Base-by-base conservation (phyloP, 2,329 filamentous ascomycete genomes). In the Fusarium albidum region DNA sequence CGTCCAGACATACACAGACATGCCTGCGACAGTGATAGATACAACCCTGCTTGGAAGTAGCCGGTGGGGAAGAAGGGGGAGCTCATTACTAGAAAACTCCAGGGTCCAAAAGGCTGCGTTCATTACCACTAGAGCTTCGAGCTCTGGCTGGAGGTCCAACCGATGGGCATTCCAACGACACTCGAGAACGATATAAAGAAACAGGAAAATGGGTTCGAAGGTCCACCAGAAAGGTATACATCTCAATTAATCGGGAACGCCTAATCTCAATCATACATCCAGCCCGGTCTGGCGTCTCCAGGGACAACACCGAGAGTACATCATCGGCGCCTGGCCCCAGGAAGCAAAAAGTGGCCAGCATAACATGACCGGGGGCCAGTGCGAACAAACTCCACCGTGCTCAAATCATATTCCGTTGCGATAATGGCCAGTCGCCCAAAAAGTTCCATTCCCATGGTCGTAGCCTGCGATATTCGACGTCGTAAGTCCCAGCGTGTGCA, bases 221-320 rank as follows among this genome's bases (percentile, higher is more conserved):
- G 43, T 49, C 31, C 37, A 32, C 41, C 51, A 34, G 45, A 67
- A 68, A 65, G 63, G 63, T 62, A 65, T 60, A 62, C 59, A 69
- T 70, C 59, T 78, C 70, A 71, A 79, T 79, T 78, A 78, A 71
- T 76, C 67, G 73, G 71, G 70, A 79, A 78, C 75, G 75, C 76
- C 73, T 69, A 68, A 69, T 73, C 70, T 72, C 75, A 72, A 74
- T 76, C 75, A 77, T 78, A 80, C 74, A 78, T 75, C 60, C 59
- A 55, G 65, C 52, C 65, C 63, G 57, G 61, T 38, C 63, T 59
- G 43, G 61, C 55, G 38, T 64, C 48, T 56, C 52, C 49, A 52
- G 53, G 35, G 58, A 51, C 50, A 44, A 49, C 51, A 47, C 65
- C 48, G 51, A 63, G 45, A 56, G 42, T 51, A 47, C 32, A 41